Base-by-base conservation (phyloP, 192 early-diverging fungal genomes). In the Backusella psychrophila region DNA sequence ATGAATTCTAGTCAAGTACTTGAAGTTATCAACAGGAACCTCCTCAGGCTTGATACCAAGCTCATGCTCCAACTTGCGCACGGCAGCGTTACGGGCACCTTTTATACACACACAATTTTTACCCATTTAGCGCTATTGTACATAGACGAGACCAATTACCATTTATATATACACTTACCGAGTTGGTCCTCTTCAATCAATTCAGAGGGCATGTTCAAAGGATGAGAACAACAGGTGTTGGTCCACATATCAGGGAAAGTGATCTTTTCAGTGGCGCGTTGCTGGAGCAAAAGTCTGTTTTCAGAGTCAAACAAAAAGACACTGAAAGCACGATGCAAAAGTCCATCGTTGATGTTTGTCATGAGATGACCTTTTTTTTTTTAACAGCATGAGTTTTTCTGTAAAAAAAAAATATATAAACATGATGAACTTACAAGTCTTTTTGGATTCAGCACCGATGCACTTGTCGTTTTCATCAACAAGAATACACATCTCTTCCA, bases 161-260 rank as follows among this genome's bases (percentile, higher is more conserved):
- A n/a, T 70, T 78, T 9, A 33, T 12, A 38, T 12, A 6, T 15
- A 38, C 21, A 39, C 56, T 56, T 74, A 91, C 89, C 90, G 14
- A 91, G 80, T 82, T 96, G 95, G 19, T 90, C 88, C 52, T 84
- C 78, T 79, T 96, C 95, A 33, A 90, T 90, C 66, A 97, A 84
- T 82, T 98, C 98, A 11, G 86, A 83, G 9, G 88, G 76, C 19
- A 82, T 88, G 78, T 93, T 93, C 74, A 99, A 89, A 17, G 98
- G 98, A 80, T 99, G 98, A 33, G 95, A 97, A 85, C 98, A 99
- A 85, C 98, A 99, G 6, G 98, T 98, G 87, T 99, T 99, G 73
- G 98, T 99, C 84, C 87, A 99, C 86, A 91, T 92, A 53, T 93
- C 91, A 11, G 98, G 98, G 85, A 99, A 99, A 6, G 98, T 99